phyloP scores from a whole-genome alignment of 176 grass and related monocot species.

The Triticum urartu region DNA sequence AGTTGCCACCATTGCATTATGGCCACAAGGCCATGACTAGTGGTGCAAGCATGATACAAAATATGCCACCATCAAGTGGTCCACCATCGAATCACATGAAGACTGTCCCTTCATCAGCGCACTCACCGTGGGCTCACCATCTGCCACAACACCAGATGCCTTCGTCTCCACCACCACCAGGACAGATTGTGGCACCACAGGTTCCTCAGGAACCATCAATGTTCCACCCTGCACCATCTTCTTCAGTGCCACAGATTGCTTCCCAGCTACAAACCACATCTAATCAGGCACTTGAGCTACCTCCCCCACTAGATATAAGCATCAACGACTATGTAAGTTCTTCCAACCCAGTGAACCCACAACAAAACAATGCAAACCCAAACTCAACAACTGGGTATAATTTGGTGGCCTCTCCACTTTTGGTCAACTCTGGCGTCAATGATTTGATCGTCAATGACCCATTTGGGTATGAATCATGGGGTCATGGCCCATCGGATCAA shows the following conservation, averaged over 20 bases:
- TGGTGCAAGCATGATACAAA: not conserved
- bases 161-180: not conserved
- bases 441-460: not conserved
- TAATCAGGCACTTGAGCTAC: not conserved
- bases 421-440: not conserved
- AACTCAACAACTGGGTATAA: not conserved
- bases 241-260: not conserved
- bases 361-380: not conserved
- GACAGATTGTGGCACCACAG: not conserved
- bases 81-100: not conserved
- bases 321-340: not conserved
- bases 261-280: no score
- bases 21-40: not conserved
- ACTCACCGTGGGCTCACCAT: not conserved
- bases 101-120: no score
- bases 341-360: not conserved
- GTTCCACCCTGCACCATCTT: not conserved
- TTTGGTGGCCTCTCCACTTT: not conserved
- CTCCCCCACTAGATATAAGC: not conserved
- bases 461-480: not conserved
- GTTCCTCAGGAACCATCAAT: not conserved
- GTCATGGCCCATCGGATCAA: not conserved
- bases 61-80: not conserved
- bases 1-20: not conserved
- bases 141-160: not conserved